Conservation (phyloP, 192 early-diverging fungal species). For the Entophlyctis luteolus region DNA sequence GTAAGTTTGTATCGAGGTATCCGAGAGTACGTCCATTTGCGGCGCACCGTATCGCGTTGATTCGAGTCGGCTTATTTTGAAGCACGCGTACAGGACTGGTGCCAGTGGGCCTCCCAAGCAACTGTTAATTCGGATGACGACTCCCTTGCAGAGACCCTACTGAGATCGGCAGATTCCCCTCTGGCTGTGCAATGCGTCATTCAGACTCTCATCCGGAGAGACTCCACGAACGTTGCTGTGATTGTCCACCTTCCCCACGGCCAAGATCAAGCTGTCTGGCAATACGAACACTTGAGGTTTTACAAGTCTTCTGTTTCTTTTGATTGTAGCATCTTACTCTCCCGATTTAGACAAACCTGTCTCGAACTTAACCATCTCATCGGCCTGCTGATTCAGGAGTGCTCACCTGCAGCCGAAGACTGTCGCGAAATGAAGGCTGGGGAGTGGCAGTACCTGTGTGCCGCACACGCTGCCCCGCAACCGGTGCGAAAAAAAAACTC, state of each 20-base stretch:
- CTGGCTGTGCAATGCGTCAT: constrained; percentile 77
- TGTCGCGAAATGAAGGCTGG: constrained; percentile 94
- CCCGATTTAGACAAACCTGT: constrained; percentile 68
- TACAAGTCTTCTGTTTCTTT: not conserved
- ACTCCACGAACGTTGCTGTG: constrained; percentile 57
- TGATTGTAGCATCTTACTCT: not conserved
- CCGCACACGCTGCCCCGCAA: constrained; percentile 74
- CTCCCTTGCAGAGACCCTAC: constrained; percentile 23
- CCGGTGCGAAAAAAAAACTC: constrained; percentile 62
- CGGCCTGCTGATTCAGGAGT: constrained; percentile 63
- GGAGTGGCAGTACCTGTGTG: constrained; percentile 89
- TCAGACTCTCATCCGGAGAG: constrained; percentile 63
- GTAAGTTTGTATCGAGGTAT: too few relatives aligned
- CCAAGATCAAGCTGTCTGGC: constrained; percentile 66
- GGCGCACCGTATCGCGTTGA: too few relatives aligned
- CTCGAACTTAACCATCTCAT: constrained; percentile 78
- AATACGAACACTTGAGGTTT: constrained; percentile 87
- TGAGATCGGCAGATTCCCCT: constrained; percentile 66
- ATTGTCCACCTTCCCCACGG: constrained; percentile 62
- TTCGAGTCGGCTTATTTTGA: too few relatives aligned
- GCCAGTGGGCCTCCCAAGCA: too few relatives aligned
- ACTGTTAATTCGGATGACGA: too few relatives aligned
- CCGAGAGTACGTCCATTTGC: too few relatives aligned
- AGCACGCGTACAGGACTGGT: too few relatives aligned
- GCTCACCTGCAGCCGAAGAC: constrained; percentile 57